These are phyloP conservation scores for Hypoxylon perforatum DNA, from an alignment of 495 filamentous ascomycete species.

Conservation along the genomic window DNA sequence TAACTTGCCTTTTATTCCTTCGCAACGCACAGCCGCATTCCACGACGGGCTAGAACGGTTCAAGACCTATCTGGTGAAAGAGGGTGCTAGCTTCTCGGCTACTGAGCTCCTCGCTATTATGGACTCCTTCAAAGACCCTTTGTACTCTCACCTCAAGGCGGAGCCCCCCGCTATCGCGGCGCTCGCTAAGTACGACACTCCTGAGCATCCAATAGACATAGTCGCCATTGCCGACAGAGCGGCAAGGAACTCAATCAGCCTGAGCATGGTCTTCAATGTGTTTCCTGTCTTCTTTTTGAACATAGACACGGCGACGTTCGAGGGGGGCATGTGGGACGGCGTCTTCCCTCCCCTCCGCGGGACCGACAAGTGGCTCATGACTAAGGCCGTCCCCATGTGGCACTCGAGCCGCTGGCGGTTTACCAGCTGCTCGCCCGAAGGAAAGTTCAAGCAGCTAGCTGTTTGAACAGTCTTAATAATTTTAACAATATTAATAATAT, in stretches of 20 bases:
- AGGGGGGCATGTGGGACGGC: conserved; percentile 49
- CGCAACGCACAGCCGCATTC: conserved; percentile 35
- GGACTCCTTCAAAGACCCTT: conserved; percentile 46
- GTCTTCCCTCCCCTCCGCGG: conserved; percentile 12
- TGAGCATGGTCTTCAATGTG: background rate
- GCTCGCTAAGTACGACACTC: conserved; percentile 34
- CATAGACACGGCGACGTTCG: conserved; percentile 45
- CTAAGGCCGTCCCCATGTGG: conserved; percentile 30
- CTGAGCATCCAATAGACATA: conserved; percentile 7
- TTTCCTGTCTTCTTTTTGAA: conserved; percentile 54
- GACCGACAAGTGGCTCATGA: conserved; percentile 9
- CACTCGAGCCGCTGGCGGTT: conserved; percentile 50
- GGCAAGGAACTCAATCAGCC: background rate
- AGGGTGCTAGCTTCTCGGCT: conserved; percentile 34
- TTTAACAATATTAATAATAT: too few relatives aligned
- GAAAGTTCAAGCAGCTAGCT: background rate
- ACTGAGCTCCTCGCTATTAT: conserved; percentile 46
- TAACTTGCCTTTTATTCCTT: background rate
- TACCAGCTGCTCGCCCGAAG: conserved; percentile 28
- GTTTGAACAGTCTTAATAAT: too few relatives aligned
- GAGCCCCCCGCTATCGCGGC: conserved; percentile 48
- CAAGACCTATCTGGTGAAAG: conserved; percentile 42
- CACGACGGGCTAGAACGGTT: conserved; percentile 43
- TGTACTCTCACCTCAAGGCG: conserved; percentile 46
- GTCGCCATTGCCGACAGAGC: background rate